Evolutionary conservation across 345 rosid species (phyloP).

Genomic region (Salix caprea): DNA sequence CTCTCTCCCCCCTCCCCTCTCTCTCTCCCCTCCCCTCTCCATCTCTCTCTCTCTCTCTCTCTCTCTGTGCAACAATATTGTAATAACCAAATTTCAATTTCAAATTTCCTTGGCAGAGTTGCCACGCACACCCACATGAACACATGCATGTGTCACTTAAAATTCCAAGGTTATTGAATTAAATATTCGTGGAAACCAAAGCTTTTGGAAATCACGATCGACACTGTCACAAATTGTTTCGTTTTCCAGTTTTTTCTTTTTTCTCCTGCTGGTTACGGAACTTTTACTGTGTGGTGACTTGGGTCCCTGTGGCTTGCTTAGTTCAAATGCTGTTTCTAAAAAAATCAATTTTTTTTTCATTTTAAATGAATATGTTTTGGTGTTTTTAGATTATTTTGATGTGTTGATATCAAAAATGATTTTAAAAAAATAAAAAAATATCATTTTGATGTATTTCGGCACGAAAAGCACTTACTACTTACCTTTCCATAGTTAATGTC

Average conservation of each 20-base stretch:
- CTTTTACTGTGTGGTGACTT: constrained; percentile 25
- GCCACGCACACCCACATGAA: neutral
- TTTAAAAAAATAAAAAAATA: too few relatives aligned
- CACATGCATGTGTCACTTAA: neutral
- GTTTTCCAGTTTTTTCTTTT: neutral
- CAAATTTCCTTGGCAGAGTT: neutral
- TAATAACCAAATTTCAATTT: neutral
- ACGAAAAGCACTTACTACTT: too few relatives aligned
- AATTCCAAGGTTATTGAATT: neutral
- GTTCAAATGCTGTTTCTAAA: too few relatives aligned
- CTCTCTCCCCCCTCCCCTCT: neutral
- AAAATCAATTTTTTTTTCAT: too few relatives aligned
- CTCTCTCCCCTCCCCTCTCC: too few relatives aligned
- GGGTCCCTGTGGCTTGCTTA: too few relatives aligned
- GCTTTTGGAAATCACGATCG: neutral
- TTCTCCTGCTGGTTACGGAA: too few relatives aligned
- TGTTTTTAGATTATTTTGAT: too few relatives aligned
- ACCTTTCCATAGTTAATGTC: constrained; percentile 68
- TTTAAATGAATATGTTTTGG: too few relatives aligned
- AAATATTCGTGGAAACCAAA: neutral
- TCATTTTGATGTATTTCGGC: too few relatives aligned
- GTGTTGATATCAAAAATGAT: too few relatives aligned
- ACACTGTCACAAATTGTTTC: neutral
- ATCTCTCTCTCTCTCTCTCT: too few relatives aligned
- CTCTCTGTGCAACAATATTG: neutral